A percentile compares a stretch with the other conserved stretches of the same genome.
Conservation (phyloP, 805 yeast species). For the Sporopachydermia quercuum region DNA sequence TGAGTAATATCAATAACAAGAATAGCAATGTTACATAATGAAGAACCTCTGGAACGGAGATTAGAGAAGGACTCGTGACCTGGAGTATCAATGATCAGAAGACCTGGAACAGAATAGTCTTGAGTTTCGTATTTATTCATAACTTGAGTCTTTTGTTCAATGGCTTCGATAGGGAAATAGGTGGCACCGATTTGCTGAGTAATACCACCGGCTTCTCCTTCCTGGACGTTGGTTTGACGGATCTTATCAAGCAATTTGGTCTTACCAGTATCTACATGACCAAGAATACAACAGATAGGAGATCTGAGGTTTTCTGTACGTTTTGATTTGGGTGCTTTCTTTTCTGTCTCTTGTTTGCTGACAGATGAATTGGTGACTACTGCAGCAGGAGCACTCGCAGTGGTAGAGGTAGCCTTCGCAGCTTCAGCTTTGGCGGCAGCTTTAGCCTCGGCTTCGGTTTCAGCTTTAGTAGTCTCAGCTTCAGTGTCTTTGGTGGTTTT, state of each 20-base stretch:
- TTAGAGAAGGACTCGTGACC: slow-evolving; percentile 99
- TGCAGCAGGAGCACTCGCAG: slow-evolving; percentile 7
- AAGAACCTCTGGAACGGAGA: slow-evolving; percentile 96
- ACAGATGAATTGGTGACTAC: slow-evolving; percentile 8
- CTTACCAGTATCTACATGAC: slow-evolving; percentile 99
- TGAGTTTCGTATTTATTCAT: slow-evolving; percentile 77
- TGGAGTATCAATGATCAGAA: slow-evolving; percentile 94
- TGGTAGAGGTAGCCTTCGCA: slow-evolving; percentile 1
- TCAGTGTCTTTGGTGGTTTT: slow-evolving; percentile 20
- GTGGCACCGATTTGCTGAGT: slow-evolving; percentile 99
- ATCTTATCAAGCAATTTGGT: slow-evolving; percentile 92
- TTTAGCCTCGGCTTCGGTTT: slow-evolving; percentile 3
- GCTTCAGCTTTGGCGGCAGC: slow-evolving; percentile 4
- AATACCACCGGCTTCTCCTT: slow-evolving; percentile 99
- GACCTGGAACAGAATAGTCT: slow-evolving; percentile 86
- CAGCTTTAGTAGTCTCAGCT: slow-evolving; percentile 5
- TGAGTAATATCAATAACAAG: slow-evolving; percentile 98
- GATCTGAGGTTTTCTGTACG: slow-evolving; percentile 67
- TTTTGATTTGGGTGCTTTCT: slow-evolving; percentile 21
- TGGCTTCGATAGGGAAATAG: slow-evolving; percentile 93
- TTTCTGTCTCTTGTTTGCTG: slow-evolving; percentile 8
- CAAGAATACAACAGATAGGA: slow-evolving; percentile 97
- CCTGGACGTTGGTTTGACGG: slow-evolving; percentile 98
- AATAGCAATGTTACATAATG: slow-evolving; percentile 97
- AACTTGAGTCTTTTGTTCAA: slow-evolving; percentile 78